phyloP scores from a whole-genome alignment of 2,329 filamentous ascomycete species.

The Microcyclosporella mali region DNA sequence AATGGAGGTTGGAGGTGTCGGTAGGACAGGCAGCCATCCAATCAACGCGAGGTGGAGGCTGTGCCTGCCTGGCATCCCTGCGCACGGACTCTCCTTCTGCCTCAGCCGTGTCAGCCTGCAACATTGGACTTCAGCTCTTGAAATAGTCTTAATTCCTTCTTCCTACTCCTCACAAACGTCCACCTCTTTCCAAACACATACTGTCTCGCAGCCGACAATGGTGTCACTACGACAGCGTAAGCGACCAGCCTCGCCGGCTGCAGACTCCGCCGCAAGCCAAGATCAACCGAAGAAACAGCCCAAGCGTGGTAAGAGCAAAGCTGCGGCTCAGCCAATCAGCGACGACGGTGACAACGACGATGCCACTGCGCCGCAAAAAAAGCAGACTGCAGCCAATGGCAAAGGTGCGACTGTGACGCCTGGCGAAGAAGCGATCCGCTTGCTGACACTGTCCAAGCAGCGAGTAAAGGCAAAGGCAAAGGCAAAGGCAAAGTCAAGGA shows the following conservation, averaged over 20 bases:
- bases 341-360: slow-evolving; percentile 8
- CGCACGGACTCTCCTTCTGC: no score
- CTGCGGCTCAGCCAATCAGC: slow-evolving; percentile 2
- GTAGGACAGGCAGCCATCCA: no score
- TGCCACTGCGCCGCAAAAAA: background rate
- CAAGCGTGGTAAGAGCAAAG: slow-evolving; percentile 8
- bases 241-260: slow-evolving; percentile 11
- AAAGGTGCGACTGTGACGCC: slow-evolving; percentile 1
- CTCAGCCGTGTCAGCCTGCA: no score
- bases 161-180: no score
- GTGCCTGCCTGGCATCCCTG: no score
- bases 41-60: no score
- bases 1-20: no score
- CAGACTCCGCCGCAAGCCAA: slow-evolving; percentile 9
- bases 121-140: no score
- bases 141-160: no score
- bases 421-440: slow-evolving; percentile 3
- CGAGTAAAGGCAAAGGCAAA: slow-evolving; percentile 13
- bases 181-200: no score
- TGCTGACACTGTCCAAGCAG: slow-evolving; percentile 3
- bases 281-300: slow-evolving; percentile 3
- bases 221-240: slow-evolving; percentile 9
- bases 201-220: no score
- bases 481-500: slow-evolving; percentile 15
- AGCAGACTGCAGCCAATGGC: slow-evolving; percentile 4